Evolutionary conservation across 257 asterid genomes (phyloP).

Genomic region (Plectranthus barbatus): DNA sequence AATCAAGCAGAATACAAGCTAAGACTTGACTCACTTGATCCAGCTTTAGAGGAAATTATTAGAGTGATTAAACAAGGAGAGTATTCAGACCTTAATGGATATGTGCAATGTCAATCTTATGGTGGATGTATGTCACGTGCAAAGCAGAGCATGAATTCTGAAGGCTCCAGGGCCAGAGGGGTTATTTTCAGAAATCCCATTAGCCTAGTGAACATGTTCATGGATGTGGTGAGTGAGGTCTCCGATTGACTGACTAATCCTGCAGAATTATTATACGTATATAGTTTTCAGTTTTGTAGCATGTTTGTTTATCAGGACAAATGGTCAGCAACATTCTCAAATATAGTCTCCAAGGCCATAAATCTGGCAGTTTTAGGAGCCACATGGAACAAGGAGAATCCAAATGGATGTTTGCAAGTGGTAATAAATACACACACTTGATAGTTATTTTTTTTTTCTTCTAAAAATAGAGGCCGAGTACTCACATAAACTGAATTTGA

Average conservation of each 20-base stretch:
- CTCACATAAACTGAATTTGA: not conserved
- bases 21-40: constrained; percentile 34
- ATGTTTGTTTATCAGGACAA: constrained; percentile 27
- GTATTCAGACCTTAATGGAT: constrained; percentile 8
- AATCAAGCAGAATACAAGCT: constrained; percentile 31
- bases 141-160: not conserved
- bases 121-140: not conserved
- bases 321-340: constrained; percentile 43
- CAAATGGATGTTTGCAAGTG: constrained; percentile 43
- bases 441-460: not conserved
- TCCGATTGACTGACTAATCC: not conserved
- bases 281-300: too few relatives aligned
- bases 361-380: constrained; percentile 32
- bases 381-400: constrained; percentile 15
- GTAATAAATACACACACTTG: constrained; percentile 17
- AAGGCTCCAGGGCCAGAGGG: constrained; percentile 44
- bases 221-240: constrained; percentile 52
- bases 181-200: constrained; percentile 31
- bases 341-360: constrained; percentile 37
- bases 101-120: not conserved
- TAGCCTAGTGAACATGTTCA: constrained; percentile 29
- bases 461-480: not conserved
- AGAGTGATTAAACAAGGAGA: constrained; percentile 24
- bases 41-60: constrained; percentile 38
- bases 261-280: not conserved